Conservation (phyloP, 225 moss, liverwort and hornwort genomes). For the Pleurozium schreberi region DNA sequence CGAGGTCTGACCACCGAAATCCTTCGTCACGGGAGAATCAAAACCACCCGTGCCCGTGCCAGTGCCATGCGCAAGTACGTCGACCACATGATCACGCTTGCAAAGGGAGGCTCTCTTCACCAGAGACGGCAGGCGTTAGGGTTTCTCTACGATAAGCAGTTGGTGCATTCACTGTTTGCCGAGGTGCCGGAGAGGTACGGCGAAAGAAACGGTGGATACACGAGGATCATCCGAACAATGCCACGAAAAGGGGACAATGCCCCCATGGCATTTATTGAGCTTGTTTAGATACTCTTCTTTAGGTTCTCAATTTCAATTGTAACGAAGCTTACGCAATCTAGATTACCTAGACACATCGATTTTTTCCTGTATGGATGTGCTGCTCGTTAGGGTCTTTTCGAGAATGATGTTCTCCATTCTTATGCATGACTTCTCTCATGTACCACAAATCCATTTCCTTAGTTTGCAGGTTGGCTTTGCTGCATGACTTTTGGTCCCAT, state of each 20-base stretch:
- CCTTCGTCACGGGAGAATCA: conserved; percentile 94
- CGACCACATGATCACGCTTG: conserved; percentile 98
- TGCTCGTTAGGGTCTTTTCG: background rate
- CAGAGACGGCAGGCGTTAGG: conserved; percentile 95
- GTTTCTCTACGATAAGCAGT: conserved; percentile 85
- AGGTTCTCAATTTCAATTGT: conserved; percentile 5
- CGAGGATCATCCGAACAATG: conserved; percentile 95
- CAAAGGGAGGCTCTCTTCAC: conserved; percentile 91
- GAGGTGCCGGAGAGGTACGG: conserved; percentile 94
- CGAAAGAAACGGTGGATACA: conserved; percentile 95
- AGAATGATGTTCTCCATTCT: background rate
- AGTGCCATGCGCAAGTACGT: conserved; percentile 99
- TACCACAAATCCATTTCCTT: background rate
- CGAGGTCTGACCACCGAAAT: conserved; percentile 87
- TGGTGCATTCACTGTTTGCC: conserved; percentile 95
- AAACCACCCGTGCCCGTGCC: conserved; percentile 84
- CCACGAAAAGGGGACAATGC: conserved; percentile 97
- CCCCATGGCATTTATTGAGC: conserved; percentile 99
- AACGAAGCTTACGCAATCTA: background rate
- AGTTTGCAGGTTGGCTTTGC: background rate
- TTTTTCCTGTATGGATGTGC: background rate
- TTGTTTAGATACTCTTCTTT: conserved; percentile 46
- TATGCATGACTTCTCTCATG: background rate
- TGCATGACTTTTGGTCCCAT: background rate
- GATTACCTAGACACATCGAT: background rate